Conservation (phyloP, 257 asterid genomes). For the Solanum boliviense region DNA sequence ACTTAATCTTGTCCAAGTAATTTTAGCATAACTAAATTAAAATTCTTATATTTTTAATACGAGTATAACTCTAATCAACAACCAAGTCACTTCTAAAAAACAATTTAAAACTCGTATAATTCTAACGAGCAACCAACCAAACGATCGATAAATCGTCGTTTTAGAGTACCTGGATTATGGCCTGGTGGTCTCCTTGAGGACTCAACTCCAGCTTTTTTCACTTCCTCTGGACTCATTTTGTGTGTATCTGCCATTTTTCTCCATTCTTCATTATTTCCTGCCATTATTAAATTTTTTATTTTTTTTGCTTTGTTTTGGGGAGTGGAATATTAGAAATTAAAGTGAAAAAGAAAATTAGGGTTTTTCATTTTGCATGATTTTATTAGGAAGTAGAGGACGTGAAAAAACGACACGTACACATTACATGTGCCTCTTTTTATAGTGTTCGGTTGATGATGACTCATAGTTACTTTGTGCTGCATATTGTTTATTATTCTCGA, state of each 20-base stretch:
- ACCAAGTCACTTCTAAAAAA: background rate
- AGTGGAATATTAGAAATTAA: background rate
- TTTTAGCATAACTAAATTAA: background rate
- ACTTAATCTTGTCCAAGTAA: background rate
- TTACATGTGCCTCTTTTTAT: background rate
- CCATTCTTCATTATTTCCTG: conserved; percentile 45
- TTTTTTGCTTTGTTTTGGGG: background rate
- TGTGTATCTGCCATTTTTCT: conserved; percentile 63
- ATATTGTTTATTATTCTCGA: accelerated
- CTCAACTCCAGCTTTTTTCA: conserved; percentile 43
- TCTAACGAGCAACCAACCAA: background rate
- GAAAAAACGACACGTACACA: background rate
- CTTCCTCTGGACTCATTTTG: conserved; percentile 75
- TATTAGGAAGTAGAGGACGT: background rate
- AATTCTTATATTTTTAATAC: too few relatives aligned
- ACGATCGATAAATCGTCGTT: too few relatives aligned
- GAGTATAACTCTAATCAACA: background rate
- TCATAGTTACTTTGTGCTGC: background rate
- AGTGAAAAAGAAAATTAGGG: background rate
- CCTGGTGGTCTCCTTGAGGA: conserved; percentile 57
- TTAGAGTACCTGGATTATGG: conserved; percentile 23
- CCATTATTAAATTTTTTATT: background rate
- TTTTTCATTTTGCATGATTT: background rate
- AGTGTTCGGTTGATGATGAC: background rate
- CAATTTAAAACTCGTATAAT: too few relatives aligned